Conservation (phyloP, 2,329 filamentous ascomycete species). For the Waltergamsia citrina region DNA sequence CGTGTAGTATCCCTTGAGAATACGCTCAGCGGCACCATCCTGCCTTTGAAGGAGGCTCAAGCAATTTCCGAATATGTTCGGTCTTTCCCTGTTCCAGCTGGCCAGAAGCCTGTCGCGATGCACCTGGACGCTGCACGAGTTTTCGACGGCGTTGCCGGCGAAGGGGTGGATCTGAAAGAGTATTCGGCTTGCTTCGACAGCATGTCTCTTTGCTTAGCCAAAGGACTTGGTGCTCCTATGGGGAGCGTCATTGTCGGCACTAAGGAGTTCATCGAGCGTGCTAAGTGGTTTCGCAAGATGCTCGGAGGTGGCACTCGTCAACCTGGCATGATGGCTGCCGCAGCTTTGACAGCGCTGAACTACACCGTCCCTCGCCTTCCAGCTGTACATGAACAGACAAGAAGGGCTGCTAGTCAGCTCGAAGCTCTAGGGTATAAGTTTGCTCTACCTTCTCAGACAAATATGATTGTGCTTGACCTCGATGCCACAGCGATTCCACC, state of each 20-base stretch:
- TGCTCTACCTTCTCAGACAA: slow-evolving; percentile 67
- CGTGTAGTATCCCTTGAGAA: slow-evolving; percentile 78
- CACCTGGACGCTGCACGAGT: slow-evolving; percentile 74
- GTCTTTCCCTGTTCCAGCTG: too few species aligned
- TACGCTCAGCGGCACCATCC: slow-evolving; percentile 69
- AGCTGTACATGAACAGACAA: slow-evolving; percentile 52
- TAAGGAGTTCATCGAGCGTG: slow-evolving; percentile 22
- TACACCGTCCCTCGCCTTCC: slow-evolving; percentile 29
- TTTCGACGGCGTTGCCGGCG: slow-evolving; percentile 71
- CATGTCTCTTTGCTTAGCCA: slow-evolving; percentile 70
- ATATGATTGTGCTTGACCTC: slow-evolving; percentile 83
- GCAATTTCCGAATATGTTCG: slow-evolving; percentile 63
- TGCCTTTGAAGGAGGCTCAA: slow-evolving; percentile 62
- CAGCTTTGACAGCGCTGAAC: slow-evolving; percentile 58
- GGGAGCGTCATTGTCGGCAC: slow-evolving; percentile 63
- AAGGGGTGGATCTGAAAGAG: slow-evolving; percentile 56
- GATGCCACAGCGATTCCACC: slow-evolving; percentile 40
- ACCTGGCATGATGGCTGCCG: slow-evolving; percentile 62
- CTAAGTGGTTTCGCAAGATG: slow-evolving; percentile 49
- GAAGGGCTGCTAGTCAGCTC: slow-evolving; percentile 60
- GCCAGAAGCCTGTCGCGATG: slow-evolving; percentile 57
- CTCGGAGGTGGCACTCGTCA: slow-evolving; percentile 69
- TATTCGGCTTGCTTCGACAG: slow-evolving; percentile 64
- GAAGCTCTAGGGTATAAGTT: slow-evolving; percentile 58
- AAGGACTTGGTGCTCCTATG: slow-evolving; percentile 73